A percentile compares a stretch with the other conserved stretches of the same genome.
Evolutionary conservation across 2,329 filamentous ascomycete genomes (phyloP).

Genomic region (Cercospora sp.): DNA sequence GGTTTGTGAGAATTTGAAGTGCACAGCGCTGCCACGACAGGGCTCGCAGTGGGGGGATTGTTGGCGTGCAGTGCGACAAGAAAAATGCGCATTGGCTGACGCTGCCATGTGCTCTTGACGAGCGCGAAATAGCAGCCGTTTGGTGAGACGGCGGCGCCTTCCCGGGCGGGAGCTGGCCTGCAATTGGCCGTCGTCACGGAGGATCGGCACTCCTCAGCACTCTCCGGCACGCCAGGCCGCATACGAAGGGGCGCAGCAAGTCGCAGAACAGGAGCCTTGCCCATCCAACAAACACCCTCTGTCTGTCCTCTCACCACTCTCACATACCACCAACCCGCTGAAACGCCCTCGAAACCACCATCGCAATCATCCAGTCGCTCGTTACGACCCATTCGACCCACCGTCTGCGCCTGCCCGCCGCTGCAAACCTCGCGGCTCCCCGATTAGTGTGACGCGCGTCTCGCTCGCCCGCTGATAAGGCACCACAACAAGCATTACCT

Average conservation of each 20-base stretch:
- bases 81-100: neutral
- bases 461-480: constrained; percentile 1
- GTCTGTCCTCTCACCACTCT: neutral
- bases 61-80: neutral
- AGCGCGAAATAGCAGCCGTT: neutral
- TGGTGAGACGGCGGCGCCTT: neutral
- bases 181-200: neutral
- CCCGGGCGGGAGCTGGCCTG: neutral
- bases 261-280: neutral
- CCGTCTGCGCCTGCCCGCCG: neutral
- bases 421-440: neutral
- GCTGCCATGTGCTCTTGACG: neutral
- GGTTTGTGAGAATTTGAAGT: neutral
- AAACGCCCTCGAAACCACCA: neutral
- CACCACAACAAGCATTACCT: constrained; percentile 1
- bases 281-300: neutral
- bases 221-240: neutral
- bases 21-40: neutral
- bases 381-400: neutral
- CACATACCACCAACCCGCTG: neutral
- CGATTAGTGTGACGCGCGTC: constrained; percentile 13
- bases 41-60: neutral
- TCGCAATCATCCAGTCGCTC: neutral
- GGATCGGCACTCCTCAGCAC: neutral
- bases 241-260: neutral